Evolutionary conservation across 2,329 filamentous ascomycete genomes (phyloP).

Genomic region (Pestalotiopsis sp.): DNA sequence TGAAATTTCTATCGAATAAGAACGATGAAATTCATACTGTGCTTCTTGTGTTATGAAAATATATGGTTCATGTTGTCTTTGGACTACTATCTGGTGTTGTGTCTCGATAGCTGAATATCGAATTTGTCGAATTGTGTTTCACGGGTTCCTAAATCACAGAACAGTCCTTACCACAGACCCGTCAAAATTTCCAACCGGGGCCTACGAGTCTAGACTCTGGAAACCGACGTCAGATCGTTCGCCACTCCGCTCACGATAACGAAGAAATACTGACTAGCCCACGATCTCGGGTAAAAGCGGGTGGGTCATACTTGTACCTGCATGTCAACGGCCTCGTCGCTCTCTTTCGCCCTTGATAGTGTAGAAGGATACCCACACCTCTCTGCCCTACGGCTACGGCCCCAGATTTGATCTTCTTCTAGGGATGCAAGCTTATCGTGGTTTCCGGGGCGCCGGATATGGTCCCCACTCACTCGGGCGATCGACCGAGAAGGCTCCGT

Average conservation of each 20-base stretch:
- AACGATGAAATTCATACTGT: too few species aligned
- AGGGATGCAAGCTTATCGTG: neutral
- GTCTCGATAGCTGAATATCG: too few species aligned
- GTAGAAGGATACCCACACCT: neutral
- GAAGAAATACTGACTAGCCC: neutral
- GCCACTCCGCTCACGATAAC: neutral
- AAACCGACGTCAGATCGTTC: neutral
- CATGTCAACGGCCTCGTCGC: neutral
- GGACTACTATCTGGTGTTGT: too few species aligned
- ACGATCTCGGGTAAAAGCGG: neutral
- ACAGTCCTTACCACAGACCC: neutral
- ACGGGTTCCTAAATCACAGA: too few species aligned
- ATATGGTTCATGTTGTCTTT: too few species aligned
- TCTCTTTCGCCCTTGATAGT: neutral
- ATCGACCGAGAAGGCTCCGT: neutral
- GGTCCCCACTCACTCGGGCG: neutral
- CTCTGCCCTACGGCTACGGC: neutral
- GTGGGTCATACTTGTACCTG: neutral
- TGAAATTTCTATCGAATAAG: too few species aligned
- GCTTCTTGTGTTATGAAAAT: too few species aligned
- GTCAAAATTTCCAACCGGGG: neutral
- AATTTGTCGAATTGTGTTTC: too few species aligned
- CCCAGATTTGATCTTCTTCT: neutral
- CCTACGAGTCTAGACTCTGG: neutral
- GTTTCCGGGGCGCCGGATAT: too few species aligned